phyloP scores from a whole-genome alignment of 208 protist species.

The Trypanosoma avium region DNA sequence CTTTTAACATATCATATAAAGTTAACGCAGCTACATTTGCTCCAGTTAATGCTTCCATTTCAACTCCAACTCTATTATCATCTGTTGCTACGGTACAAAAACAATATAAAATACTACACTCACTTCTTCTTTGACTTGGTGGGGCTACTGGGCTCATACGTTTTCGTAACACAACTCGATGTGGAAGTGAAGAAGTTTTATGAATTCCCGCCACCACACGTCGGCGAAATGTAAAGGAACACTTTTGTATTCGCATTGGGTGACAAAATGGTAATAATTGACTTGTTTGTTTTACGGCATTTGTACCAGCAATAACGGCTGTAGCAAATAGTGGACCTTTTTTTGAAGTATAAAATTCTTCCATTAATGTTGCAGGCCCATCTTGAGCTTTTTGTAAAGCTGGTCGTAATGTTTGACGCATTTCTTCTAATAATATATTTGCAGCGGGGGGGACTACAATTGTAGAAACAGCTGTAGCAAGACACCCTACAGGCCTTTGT shows the following conservation, averaged over 20 bases:
- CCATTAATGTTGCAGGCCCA: conserved; percentile 46
- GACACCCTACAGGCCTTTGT: conserved; percentile 50
- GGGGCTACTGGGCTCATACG: conserved; percentile 39
- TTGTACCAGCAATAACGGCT: conserved; percentile 89
- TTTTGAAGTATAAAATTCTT: conserved; percentile 87
- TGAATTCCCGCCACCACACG: conserved; percentile 38
- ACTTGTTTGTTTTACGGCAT: conserved; percentile 92
- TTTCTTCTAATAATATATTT: conserved; percentile 61
- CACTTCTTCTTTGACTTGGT: conserved; percentile 28
- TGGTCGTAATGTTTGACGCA: conserved; percentile 71
- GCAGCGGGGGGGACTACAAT: conserved; percentile 72
- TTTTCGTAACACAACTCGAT: conserved; percentile 75
- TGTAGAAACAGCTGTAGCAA: conserved; percentile 82
- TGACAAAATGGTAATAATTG: conserved; percentile 96
- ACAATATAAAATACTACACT: conserved; percentile 85
- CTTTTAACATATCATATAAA: conserved; percentile 87
- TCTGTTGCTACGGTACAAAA: conserved; percentile 86
- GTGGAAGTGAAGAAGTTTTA: conserved; percentile 62
- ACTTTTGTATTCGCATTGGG: conserved; percentile 86
- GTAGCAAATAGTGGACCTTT: conserved; percentile 87
- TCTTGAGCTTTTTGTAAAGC: conserved; percentile 29
- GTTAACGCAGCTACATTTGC: conserved; percentile 88
- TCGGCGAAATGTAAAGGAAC: conserved; percentile 85
- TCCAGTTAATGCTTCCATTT: conserved; percentile 96
- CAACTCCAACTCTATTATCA: conserved; percentile 90